Evolutionary conservation across 2,329 filamentous ascomycete species (phyloP), one percentile per base, ranked within the genome.

Genomic region (Dothistroma septosporum): DNA sequence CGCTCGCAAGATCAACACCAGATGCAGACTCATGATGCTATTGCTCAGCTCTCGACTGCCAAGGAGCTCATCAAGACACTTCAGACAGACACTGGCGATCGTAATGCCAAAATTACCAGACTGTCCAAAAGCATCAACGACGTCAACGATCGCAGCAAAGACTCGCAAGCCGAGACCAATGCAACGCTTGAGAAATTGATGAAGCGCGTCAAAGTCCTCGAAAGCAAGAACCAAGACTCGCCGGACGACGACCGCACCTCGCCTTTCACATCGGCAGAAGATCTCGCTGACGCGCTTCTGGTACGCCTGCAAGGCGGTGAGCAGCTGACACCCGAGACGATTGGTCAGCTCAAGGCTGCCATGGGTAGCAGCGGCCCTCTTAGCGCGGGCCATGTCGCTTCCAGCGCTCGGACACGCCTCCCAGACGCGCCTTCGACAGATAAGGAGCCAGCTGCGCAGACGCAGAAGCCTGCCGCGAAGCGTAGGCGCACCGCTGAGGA

Each of bases 1-100:
- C 33, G 31, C 4, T 28, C 57, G 14, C 41, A 50, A 22, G 46
- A 58, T n/a, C 14, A 58, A 33, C 22, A 59, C 33, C 35, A 50
- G 41, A 24, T 19, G 33, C 46, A 33, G n/a, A n/a, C 37, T 19
- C 57, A 54, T 35, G 49, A 47, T 32, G 57, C 12, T 19, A 16
- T 44, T 19, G 7, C 12, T 19, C 37, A 44, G 8, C 14, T n/a
- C 37, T 16, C 37, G n/a, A n/a, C 37, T 7, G n/a, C n/a, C 37
- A 44, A 44, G 37, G 37, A 44, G 7, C 37, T 6, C 37, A 44
- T 44, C 37, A 44, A 44, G 37, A 44, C 37, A 7, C 12, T n/a
- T 16, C 37, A 44, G 16, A 44, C 37, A 44, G 37, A 44, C 16
- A 44, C 7, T 16, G n/a, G 37, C 37, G 37, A 44, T n/a, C 37